These are phyloP conservation scores for Apiotrichum montevideense DNA, from an alignment of 1,284 basidiomycete species.

Conservation along the genomic window DNA sequence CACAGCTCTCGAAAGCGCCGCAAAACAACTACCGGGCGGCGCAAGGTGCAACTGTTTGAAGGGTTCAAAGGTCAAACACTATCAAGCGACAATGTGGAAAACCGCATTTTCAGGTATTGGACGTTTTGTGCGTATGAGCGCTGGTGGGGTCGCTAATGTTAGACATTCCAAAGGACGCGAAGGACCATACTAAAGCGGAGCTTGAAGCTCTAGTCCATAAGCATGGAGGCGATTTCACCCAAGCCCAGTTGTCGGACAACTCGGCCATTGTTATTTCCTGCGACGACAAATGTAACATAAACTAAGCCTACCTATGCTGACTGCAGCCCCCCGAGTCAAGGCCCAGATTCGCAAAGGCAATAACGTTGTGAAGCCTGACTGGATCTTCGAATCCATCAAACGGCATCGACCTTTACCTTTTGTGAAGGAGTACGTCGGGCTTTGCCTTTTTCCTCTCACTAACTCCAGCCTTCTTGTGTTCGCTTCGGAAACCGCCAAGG, in stretches of 20 bases:
- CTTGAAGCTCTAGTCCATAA: slow-evolving; percentile 55
- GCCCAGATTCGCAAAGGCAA: slow-evolving; percentile 52
- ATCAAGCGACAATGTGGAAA: slow-evolving; percentile 56
- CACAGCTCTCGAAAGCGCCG: slow-evolving; percentile 26
- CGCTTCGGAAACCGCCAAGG: slow-evolving; percentile 35
- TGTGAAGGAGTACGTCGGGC: slow-evolving; percentile 56
- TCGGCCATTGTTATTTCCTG: slow-evolving; percentile 53
- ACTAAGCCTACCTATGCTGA: background rate
- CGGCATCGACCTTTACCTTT: slow-evolving; percentile 56
- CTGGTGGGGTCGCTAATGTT: background rate
- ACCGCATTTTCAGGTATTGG: slow-evolving; percentile 62
- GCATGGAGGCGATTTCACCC: slow-evolving; percentile 67
- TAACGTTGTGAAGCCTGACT: slow-evolving; percentile 70
- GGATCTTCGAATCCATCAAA: slow-evolving; percentile 72
- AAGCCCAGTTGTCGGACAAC: slow-evolving; percentile 47
- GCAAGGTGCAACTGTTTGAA: slow-evolving; percentile 57
- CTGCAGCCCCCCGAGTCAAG: slow-evolving; percentile 42
- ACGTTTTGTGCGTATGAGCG: slow-evolving; percentile 62
- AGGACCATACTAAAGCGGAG: slow-evolving; percentile 26
- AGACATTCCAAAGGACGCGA: slow-evolving; percentile 61
- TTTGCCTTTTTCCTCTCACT: background rate
- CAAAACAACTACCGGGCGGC: slow-evolving; percentile 11
- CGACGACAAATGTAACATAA: slow-evolving; percentile 33
- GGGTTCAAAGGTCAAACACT: slow-evolving; percentile 60
- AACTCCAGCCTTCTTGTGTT: slow-evolving; percentile 36